Evolutionary conservation across 805 yeast species (phyloP), one percentile per base, ranked within the genome.

Genomic region (Metschnikowia kunwiensis): DNA sequence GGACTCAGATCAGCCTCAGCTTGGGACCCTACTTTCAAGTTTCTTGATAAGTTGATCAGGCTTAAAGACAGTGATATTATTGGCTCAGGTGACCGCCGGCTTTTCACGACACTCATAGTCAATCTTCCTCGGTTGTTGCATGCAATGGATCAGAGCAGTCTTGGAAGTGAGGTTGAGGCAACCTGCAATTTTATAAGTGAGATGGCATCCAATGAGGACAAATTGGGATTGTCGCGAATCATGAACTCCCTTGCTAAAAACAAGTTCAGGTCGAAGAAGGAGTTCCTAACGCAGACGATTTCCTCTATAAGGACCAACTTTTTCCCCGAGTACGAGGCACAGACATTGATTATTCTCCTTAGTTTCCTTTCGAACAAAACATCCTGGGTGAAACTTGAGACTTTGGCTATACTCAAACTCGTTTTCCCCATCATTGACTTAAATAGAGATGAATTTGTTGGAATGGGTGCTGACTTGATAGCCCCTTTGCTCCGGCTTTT

Each of bases 391-490:
- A 83, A 86, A 47, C 53, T 72, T 8, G 96, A 91, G 57, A 77
- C 93, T 0, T 71, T 94, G 77, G 82, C 78, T 34, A 60, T 88
- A 2, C 69, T 93, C 46, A 81, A 82, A 50, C 75, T 78, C 31
- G 58, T 93, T 6, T 74, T 94, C 44, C 89, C 96, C 1, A 68
- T 76, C 41, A 80, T 88, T 11, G 89, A 93, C 52, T 65, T 89
- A 35, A 79, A 77, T 29, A 65, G 82, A 24, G 86, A 82, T 13
- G 95, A 83, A 50, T 88, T 88, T 54, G 72, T 76, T 19, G 94
- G 95, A 2, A 82, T 87, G 24, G 98, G 98, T 4, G 97, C 98
- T 0, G 98, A 93, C 54, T 65, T 93, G 35, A 86, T 93, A 5
- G 83, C 96, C 1, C 98, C 99, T 2, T 65, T 94, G 32, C 66